Conservation (phyloP, 345 rosid species). For the Salix purpurea region DNA sequence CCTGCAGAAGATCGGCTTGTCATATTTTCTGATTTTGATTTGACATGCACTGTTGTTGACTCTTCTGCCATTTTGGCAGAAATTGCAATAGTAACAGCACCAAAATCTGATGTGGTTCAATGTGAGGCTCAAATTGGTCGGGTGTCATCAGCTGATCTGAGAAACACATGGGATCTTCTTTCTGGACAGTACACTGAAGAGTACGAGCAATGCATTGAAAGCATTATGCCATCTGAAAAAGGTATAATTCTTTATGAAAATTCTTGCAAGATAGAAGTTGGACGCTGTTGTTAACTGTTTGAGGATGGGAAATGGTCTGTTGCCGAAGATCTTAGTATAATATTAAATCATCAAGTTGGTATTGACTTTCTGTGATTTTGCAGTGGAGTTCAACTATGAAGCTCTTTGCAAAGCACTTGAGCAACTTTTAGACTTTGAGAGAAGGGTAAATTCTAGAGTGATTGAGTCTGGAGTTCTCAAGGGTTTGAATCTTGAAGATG, state of each 20-base stretch:
- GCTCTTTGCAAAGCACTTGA: slow-evolving; percentile 62
- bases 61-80: slow-evolving; percentile 95
- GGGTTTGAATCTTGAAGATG: slow-evolving; percentile 83
- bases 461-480: slow-evolving; percentile 77
- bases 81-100: slow-evolving; percentile 86
- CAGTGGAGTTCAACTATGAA: slow-evolving; percentile 71
- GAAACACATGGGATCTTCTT: slow-evolving; percentile 67
- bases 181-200: slow-evolving; percentile 83
- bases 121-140: slow-evolving; percentile 48
- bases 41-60: slow-evolving; percentile 91
- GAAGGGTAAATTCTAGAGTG: slow-evolving; percentile 74
- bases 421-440: slow-evolving; percentile 76
- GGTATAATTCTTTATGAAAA: slow-evolving; percentile 30
- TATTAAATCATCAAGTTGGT: not conserved
- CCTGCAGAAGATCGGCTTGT: slow-evolving; percentile 46
- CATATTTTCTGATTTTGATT: slow-evolving; percentile 94
- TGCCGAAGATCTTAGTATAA: slow-evolving; percentile 2
- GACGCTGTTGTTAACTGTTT: not conserved
- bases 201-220: slow-evolving; percentile 83
- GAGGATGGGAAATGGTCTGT: not conserved
- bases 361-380: slow-evolving; percentile 21
- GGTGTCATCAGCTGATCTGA: slow-evolving; percentile 78
- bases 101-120: slow-evolving; percentile 61
- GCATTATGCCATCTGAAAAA: slow-evolving; percentile 55
- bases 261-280: not conserved